These are phyloP conservation scores for Fusarium torreyae DNA, from an alignment of 2,329 filamentous ascomycete species.

Conservation along the genomic window DNA sequence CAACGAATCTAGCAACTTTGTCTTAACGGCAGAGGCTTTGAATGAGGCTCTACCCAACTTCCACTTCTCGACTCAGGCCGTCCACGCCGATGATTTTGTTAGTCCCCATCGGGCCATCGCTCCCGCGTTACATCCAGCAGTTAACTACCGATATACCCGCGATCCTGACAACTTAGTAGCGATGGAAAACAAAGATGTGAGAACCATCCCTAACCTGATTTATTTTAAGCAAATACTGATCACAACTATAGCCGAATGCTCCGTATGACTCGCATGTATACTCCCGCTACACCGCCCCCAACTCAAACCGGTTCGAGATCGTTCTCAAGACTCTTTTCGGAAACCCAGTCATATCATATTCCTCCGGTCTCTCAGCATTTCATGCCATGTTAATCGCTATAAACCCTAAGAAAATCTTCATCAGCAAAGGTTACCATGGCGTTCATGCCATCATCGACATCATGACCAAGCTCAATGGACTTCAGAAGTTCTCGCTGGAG, in stretches of 20 bases:
- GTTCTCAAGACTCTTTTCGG: conserved; percentile 83
- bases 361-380: conserved; percentile 88
- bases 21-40: background rate
- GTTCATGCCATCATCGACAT: conserved; percentile 88
- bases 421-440: conserved; percentile 91
- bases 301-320: conserved; percentile 85
- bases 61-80: background rate
- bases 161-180: background rate
- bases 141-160: conserved; percentile 1
- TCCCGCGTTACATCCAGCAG: background rate
- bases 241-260: conserved; percentile 59
- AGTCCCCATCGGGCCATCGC: conserved; percentile 1
- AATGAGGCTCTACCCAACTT: background rate
- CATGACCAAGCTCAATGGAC: conserved; percentile 80
- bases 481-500: conserved; percentile 80
- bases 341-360: conserved; percentile 81
- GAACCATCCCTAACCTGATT: background rate
- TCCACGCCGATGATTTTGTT: conserved; percentile 4
- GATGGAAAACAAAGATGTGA: conserved; percentile 7
- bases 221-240: background rate
- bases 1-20: background rate
- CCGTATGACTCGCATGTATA: conserved; percentile 80
- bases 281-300: conserved; percentile 84
- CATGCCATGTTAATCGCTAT: conserved; percentile 86
- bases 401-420: conserved; percentile 85